Evolutionary conservation across 2,329 filamentous ascomycete genomes (phyloP).

Genomic region (Westerdykella ornata): DNA sequence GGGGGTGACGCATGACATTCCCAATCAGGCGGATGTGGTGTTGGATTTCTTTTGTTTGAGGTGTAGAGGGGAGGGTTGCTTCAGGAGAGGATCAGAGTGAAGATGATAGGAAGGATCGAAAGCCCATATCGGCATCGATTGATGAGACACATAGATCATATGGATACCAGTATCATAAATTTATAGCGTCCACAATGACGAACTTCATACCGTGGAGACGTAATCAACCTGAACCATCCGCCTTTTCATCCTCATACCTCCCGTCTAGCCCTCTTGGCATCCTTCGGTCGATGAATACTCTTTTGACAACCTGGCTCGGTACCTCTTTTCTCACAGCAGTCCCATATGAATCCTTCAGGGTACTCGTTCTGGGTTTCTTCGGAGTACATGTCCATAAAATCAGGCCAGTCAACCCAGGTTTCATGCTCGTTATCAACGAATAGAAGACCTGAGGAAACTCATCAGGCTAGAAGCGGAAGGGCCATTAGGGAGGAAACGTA

Average conservation of each 20-base stretch:
- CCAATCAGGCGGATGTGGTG: constrained; percentile 27
- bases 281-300: no score
- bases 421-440: no score
- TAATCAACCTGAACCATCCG: no score
- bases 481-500: neutral
- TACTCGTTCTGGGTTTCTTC: neutral
- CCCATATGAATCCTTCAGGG: constrained; percentile 6
- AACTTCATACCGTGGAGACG: no score
- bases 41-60: constrained; percentile 30
- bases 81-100: neutral
- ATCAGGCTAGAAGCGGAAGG: no score
- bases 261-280: no score
- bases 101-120: no score
- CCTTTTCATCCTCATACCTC: no score
- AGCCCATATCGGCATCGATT: no score
- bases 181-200: no score
- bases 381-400: neutral
- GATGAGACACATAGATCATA: neutral
- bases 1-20: constrained; percentile 28
- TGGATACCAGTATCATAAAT: no score
- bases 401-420: neutral
- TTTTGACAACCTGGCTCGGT: neutral
- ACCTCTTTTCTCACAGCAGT: constrained; percentile 2
- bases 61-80: constrained; percentile 10
- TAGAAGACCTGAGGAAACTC: neutral